Conservation (phyloP, 2,329 filamentous ascomycete genomes). For the Neonectria ditissima region DNA sequence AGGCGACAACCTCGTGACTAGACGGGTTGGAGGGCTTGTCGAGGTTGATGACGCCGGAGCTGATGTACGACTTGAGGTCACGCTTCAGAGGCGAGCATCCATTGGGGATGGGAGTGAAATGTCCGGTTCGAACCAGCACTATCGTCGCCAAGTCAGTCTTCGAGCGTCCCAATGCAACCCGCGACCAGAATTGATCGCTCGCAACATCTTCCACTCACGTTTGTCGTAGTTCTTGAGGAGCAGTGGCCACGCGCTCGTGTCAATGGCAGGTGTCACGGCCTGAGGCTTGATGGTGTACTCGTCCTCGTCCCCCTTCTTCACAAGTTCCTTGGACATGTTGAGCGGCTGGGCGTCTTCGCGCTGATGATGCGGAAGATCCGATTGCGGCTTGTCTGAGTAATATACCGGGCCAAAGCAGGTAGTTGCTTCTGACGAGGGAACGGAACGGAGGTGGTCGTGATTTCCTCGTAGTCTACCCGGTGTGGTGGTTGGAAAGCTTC, state of each 20-base stretch:
- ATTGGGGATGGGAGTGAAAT: conserved; percentile 96
- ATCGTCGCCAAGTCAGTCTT: conserved; percentile 45
- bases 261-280: conserved; percentile 79
- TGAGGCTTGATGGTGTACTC: conserved; percentile 95
- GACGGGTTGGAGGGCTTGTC: conserved; percentile 90
- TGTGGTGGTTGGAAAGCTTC: conserved; percentile 48
- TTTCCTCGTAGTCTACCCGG: conserved; percentile 49
- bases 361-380: conserved; percentile 26
- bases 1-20: conserved; percentile 98
- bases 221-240: conserved; percentile 97
- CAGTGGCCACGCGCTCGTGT: conserved; percentile 92
- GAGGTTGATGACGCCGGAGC: conserved; percentile 97
- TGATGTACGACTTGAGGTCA: conserved; percentile 97
- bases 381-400: conserved; percentile 34
- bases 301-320: conserved; percentile 57
- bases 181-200: conserved; percentile 12
- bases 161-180: conserved; percentile 25
- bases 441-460: conserved; percentile 44
- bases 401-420: conserved; percentile 46
- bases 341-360: conserved; percentile 11
- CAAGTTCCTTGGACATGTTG: conserved; percentile 62
- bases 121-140: conserved; percentile 93
- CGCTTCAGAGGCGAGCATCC: conserved; percentile 92
- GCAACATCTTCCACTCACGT: conserved; percentile 66
- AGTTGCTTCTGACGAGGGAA: conserved; percentile 44